Conservation (phyloP, 805 yeast genomes). For the Scheffersomyces lignosus region DNA sequence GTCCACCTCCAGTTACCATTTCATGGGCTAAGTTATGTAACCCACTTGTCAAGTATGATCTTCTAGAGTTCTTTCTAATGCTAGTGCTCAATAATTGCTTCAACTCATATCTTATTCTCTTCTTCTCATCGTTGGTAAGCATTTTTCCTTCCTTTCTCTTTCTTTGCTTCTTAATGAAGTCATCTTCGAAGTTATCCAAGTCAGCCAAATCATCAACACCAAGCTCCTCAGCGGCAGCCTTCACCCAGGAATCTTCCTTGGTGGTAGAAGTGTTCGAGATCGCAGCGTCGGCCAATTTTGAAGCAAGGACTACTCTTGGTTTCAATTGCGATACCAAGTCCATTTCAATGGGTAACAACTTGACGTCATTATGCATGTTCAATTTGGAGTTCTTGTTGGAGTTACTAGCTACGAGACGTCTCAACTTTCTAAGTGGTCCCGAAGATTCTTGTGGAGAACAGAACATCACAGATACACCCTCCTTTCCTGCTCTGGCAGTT, state of each 20-base stretch:
- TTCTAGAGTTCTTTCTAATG: slow-evolving; percentile 62
- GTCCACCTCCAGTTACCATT: slow-evolving; percentile 60
- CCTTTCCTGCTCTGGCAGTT: slow-evolving; percentile 94
- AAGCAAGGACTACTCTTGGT: slow-evolving; percentile 67
- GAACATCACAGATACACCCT: slow-evolving; percentile 92
- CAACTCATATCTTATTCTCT: slow-evolving; percentile 50
- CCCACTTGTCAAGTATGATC: slow-evolving; percentile 80
- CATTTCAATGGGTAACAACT: slow-evolving; percentile 72
- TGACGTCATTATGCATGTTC: slow-evolving; percentile 51
- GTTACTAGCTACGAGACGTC: slow-evolving; percentile 50
- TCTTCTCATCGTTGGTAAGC: slow-evolving; percentile 50
- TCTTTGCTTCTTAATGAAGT: slow-evolving; percentile 61
- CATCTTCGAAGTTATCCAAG: slow-evolving; percentile 63
- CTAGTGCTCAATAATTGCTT: slow-evolving; percentile 51
- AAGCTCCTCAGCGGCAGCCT: slow-evolving; percentile 89
- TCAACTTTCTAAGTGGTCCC: slow-evolving; percentile 78
- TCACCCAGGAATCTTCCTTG: slow-evolving; percentile 79
- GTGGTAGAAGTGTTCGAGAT: slow-evolving; percentile 56
- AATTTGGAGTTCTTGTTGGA: slow-evolving; percentile 20
- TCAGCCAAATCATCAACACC: slow-evolving; percentile 75
- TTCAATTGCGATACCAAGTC: slow-evolving; percentile 70
- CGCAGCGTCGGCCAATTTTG: slow-evolving; percentile 72
- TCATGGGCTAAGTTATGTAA: slow-evolving; percentile 74
- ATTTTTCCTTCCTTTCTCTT: slow-evolving; percentile 43
- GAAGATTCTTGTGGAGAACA: slow-evolving; percentile 93